These are phyloP conservation scores for Pythium rhizo-oryzae DNA, from an alignment of 352 stramenopile species.

Conservation along the genomic window DNA sequence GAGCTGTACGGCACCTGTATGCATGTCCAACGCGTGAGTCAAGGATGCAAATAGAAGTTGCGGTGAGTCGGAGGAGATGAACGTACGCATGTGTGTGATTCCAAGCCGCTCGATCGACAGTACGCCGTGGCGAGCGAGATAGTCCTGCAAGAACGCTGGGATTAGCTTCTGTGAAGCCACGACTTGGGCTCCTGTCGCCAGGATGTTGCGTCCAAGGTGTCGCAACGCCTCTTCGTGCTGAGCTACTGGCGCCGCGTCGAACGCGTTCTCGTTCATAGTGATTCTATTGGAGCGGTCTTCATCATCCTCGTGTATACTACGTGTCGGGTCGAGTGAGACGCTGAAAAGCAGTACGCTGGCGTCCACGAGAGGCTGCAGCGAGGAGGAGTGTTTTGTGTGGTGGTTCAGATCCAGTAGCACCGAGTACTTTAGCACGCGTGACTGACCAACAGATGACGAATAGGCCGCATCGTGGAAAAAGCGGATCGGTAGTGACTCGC, in stretches of 20 bases:
- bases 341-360: slow-evolving; percentile 53
- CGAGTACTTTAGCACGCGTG: slow-evolving; percentile 43
- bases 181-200: slow-evolving; percentile 34
- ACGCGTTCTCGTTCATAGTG: not conserved
- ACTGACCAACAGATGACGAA: slow-evolving; percentile 30
- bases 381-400: not conserved
- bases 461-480: slow-evolving; percentile 39
- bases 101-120: slow-evolving; percentile 55
- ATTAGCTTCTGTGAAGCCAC: slow-evolving; percentile 67
- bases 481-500: slow-evolving; percentile 47
- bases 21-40: too few species aligned
- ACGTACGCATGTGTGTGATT: slow-evolving; percentile 55
- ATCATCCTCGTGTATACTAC: slow-evolving; percentile 13
- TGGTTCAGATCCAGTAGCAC: slow-evolving; percentile 41
- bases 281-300: not conserved
- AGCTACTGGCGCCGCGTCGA: not conserved
- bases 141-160: slow-evolving; percentile 46
- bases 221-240: not conserved
- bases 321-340: slow-evolving; percentile 52
- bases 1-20: slow-evolving; percentile 46
- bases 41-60: too few species aligned
- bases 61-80: not conserved
- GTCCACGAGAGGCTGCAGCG: slow-evolving; percentile 26
- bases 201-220: slow-evolving; percentile 35
- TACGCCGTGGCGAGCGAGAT: slow-evolving; percentile 40